Base-by-base conservation (phyloP, 768 basidiomycete species). In the Calocera cornea region DNA sequence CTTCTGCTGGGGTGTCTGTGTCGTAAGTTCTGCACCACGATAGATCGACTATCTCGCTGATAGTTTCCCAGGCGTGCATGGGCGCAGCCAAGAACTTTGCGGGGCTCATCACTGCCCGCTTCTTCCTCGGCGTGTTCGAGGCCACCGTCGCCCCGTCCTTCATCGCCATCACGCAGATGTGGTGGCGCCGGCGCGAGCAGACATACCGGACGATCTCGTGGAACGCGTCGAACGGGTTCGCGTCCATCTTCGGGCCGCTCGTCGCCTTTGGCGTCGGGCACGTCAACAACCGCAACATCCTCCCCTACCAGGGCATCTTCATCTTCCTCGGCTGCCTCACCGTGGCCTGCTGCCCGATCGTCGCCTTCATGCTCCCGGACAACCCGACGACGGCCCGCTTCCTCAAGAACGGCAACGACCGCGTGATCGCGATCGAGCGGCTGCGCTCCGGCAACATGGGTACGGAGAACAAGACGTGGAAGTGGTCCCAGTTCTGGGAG, bases 141-240 rank as follows among this genome's bases (percentile, higher is more conserved):
- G 80, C 81, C 33, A 80, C 80, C 7, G 80, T 83, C 31, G 78
- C 81, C 34, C 82, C 81, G 3, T 78, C 78, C 64, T 83, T 83
- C 73, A 80, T 83, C 65, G 78, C 80, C 1, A 78, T 83, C 65
- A 82, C 80, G 27, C 78, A 80, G 66, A 80, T 80, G 79, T 83
- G 81, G 81, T 82, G 81, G 81, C 77, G 80, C 16, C 73, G 80
- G n/a, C 76, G 80, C 14, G 81, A 82, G 69, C 80, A 81, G 70
- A 79, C 80, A 0, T 71, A 79, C 72, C 76, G 80, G 0, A 71
- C 79, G 29, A 74, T 79, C 1, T 72, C 77, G 67, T 82, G 81
- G 81, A 78, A 78, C 70, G 79, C 77, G 16, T 76, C 77, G 69
- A 81, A 82, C 69, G 80, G 80, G 12, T 73, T 76, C 12, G 79